Base-by-base conservation (phyloP, 2,329 filamentous ascomycete genomes). In the Sporothrix variecibatus region DNA sequence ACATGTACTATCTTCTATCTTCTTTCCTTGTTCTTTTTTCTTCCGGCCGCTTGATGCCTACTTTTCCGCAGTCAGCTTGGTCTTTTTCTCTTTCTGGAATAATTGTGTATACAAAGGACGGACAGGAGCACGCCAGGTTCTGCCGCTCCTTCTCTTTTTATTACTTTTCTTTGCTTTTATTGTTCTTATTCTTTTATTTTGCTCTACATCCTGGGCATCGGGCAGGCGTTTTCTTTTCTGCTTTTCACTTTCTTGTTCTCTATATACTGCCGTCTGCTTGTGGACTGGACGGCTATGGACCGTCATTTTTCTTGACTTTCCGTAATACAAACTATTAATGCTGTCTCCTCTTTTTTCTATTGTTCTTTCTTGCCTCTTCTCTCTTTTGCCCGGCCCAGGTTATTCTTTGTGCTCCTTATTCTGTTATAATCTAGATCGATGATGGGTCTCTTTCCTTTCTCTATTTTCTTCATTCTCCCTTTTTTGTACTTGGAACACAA, bases 151-250 rank as follows among this genome's bases (percentile, higher is more conserved):
- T 26, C 11, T 43, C 15, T 34, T 26, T 56, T 58, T 28, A 43
- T 23, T 43, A 1, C 6, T 58, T 23, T n/a, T 23, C 46, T 71
- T 53, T 23, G 3, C 67, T 31, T 51, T 43, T 38, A 6, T 9
- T 38, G 23, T 9, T 26, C n/a, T 38, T n/a, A 4, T 56, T 26
- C 7, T 40, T 7, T 53, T n/a, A n/a, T n/a, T 26, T n/a, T 56
- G 67, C 28, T 70, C 40, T 34, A 31, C 58, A 70, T 34, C 23
- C 68, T 53, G 49, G 46, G 67, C 67, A 70, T 70, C 67, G 67
- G 67, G 46, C 46, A 56, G 67, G 58, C 71, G 69, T 62, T 71
- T 17, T 20, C n/a, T 26, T 43, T 26, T 72, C 23, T 72, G 46
- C 23, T 26, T 70, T 12, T 38, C 38, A 53, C 64, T 49, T 46